Base-by-base conservation (phyloP, 2,329 filamentous ascomycete species). In the Phaeosphaeriaceae sp. region DNA sequence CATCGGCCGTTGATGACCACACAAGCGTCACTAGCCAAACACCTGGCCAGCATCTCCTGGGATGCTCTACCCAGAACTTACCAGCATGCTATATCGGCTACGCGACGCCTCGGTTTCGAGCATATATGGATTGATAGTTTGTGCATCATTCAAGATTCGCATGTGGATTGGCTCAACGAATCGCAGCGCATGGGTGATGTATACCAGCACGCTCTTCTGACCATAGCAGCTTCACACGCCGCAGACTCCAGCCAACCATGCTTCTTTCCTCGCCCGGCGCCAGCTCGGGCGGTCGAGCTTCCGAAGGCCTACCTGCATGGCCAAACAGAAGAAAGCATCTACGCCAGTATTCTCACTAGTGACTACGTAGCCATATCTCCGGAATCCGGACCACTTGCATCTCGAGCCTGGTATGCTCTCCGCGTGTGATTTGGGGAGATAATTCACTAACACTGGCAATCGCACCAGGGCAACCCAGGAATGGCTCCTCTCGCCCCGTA, bases 1-100 rank as follows among this genome's bases (percentile, higher is more conserved):
- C 53, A 64, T 42, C 61, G 54, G n/a, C 62, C 66, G 25, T 54
- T 69, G 51, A 68, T 65, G 56, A 71, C 68, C 15, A 67, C 56
- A 20, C 50, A 49, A 24, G 55, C 57, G 45, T 62, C 49, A 11
- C 49, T 66, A 45, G 20, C 51, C n/a, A 53, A 56, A 6, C 60
- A 61, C 53, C 33, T 61, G 19, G 31, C 58, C n/a, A 48, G 58
- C 41, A 60, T 65, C 6, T 24, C 54, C 11, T 65, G 57, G 57
- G 13, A 40, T 3, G 25, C 19, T 2, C 4, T 65, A 3, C 57
- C 62, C 11, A 54, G 20, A 36, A 59, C 58, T n/a, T 66, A 63
- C 46, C 55, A 58, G 27, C 55, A 66, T 25, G 63, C 63, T 0
- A 52, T 65, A 24, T 49, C 54, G 19, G 56, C 58, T 24, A 53